Percentiles rank a stretch among this genome's conserved stretches.
Evolutionary conservation across 2,329 filamentous ascomycete species (phyloP).

Genomic region (Fusarium pseudoanthophilum): DNA sequence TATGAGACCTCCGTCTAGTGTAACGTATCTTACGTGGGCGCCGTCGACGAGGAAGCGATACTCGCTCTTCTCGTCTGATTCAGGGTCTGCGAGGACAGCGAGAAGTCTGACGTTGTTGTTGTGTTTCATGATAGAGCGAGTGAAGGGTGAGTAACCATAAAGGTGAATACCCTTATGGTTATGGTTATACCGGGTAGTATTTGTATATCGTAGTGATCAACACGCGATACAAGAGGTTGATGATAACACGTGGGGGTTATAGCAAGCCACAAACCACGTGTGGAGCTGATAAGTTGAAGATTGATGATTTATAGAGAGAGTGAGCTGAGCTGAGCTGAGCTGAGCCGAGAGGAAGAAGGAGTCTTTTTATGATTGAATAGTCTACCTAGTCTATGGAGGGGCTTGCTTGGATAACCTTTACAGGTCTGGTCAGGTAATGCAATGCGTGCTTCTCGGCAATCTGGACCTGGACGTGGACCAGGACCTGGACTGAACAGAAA

Average conservation of each 20-base stretch:
- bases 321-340: background rate
- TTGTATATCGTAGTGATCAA: background rate
- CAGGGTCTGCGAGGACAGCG: slow-evolving; percentile 40
- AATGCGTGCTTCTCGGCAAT: slow-evolving; percentile 19
- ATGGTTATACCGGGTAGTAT: background rate
- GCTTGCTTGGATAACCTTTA: background rate
- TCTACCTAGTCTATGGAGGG: background rate
- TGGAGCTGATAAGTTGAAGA: background rate
- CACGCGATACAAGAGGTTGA: background rate
- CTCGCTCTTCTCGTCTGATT: slow-evolving; percentile 46
- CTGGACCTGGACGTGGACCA: slow-evolving; percentile 1
- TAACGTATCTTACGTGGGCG: slow-evolving; percentile 54
- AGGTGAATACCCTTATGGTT: background rate
- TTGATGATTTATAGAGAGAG: background rate
- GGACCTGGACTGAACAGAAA: background rate
- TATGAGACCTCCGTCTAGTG: slow-evolving; percentile 50
- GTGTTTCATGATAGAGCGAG: slow-evolving; percentile 15
- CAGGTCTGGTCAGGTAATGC: background rate
- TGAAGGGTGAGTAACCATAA: background rate
- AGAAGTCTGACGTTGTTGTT: slow-evolving; percentile 43
- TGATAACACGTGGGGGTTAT: background rate
- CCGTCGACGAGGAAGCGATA: slow-evolving; percentile 53
- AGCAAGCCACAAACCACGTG: background rate
- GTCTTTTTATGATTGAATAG: background rate
- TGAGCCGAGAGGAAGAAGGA: background rate